phyloP scores from a whole-genome alignment of 2,329 filamentous ascomycete genomes.

The Cercospora zeae-maydis region DNA sequence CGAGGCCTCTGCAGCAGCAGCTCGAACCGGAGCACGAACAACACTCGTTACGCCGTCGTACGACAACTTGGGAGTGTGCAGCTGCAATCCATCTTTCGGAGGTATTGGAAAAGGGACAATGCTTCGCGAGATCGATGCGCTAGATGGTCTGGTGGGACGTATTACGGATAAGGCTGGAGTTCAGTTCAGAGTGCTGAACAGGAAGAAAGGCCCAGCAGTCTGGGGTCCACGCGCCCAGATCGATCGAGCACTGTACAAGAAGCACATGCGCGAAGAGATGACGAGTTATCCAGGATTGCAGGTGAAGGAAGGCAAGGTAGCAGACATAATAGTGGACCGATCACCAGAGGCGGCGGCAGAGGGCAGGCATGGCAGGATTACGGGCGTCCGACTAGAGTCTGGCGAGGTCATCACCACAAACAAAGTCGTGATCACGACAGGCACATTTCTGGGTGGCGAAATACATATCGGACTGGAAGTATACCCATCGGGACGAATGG shows the following conservation, averaged over 20 bases:
- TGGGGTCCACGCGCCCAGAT: constrained; percentile 98
- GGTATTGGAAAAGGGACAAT: constrained; percentile 99
- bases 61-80: constrained; percentile 89
- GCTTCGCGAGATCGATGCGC: constrained; percentile 87
- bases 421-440: constrained; percentile 89
- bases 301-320: constrained; percentile 81
- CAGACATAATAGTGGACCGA: constrained; percentile 77
- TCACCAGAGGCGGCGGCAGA: constrained; percentile 45
- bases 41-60: constrained; percentile 84
- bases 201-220: constrained; percentile 86
- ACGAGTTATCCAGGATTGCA: constrained; percentile 71
- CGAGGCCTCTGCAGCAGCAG: constrained; percentile 88
- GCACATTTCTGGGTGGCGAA: constrained; percentile 91
- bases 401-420: constrained; percentile 77
- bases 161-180: constrained; percentile 91
- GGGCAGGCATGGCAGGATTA: constrained; percentile 66
- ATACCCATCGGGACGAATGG: constrained; percentile 86
- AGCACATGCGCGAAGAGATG: constrained; percentile 86
- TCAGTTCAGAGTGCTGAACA: constrained; percentile 89
- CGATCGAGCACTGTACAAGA: constrained; percentile 82
- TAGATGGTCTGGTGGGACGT: constrained; percentile 83
- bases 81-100: constrained; percentile 94
- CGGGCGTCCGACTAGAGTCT: constrained; percentile 80
- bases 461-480: constrained; percentile 85
- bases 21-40: constrained; percentile 81